Conservation (phyloP, 2,329 filamentous ascomycete genomes). For the Orbilia javanica region DNA sequence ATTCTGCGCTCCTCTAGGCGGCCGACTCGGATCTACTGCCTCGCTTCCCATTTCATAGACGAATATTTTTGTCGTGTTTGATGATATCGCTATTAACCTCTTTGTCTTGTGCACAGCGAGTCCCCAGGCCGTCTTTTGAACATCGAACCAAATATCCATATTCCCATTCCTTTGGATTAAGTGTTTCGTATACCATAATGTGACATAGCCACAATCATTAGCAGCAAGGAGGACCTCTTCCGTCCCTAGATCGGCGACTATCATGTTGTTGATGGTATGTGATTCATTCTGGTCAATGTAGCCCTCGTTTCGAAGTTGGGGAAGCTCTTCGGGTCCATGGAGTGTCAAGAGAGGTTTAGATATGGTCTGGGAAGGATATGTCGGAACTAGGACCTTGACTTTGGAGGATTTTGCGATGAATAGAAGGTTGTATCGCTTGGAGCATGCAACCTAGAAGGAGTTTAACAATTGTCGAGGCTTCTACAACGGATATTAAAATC, state of each 20-base stretch:
- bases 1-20: constrained; percentile 50
- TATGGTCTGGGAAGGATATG: constrained; percentile 69
- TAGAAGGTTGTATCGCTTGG: constrained; percentile 62
- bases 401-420: constrained; percentile 72
- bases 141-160: constrained; percentile 72
- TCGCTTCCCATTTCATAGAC: constrained; percentile 71
- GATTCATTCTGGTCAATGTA: constrained; percentile 69
- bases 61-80: constrained; percentile 75
- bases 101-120: constrained; percentile 83
- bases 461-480: not conserved
- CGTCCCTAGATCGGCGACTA: constrained; percentile 76
- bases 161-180: constrained; percentile 50
- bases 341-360: constrained; percentile 69
- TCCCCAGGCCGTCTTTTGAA: constrained; percentile 87
- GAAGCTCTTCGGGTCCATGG: constrained; percentile 65
- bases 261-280: constrained; percentile 77
- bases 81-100: constrained; percentile 86
- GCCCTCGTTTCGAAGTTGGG: constrained; percentile 67
- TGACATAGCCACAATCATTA: constrained; percentile 81
- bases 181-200: constrained; percentile 75
- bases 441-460: constrained; percentile 59
- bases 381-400: constrained; percentile 72
- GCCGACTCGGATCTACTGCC: constrained; percentile 22
- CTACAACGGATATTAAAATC: not conserved
- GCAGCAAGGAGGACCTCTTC: constrained; percentile 77